Percentiles rank a stretch among this genome's conserved stretches.
Evolutionary conservation across 345 rosid genomes (phyloP).

Genomic region (Psidium friedrichsthalianum): DNA sequence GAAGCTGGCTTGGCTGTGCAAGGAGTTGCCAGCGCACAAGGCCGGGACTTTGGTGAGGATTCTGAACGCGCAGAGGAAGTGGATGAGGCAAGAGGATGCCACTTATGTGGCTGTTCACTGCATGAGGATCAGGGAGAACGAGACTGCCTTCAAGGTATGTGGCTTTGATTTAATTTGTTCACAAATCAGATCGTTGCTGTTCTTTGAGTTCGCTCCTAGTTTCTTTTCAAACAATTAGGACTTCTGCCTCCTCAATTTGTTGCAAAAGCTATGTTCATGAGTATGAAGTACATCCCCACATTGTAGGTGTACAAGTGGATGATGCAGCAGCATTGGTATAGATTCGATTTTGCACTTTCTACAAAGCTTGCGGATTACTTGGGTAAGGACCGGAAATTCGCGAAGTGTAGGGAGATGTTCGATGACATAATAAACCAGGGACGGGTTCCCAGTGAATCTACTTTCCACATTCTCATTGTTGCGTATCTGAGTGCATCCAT

Average conservation of each 20-base stretch:
- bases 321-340: slow-evolving; percentile 77
- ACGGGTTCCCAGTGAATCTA: slow-evolving; percentile 80
- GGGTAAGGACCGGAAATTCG: slow-evolving; percentile 70
- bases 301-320: slow-evolving; percentile 90
- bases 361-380: slow-evolving; percentile 78
- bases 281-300: background rate
- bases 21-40: slow-evolving; percentile 68
- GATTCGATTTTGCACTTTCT: slow-evolving; percentile 74
- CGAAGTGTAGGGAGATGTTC: slow-evolving; percentile 70
- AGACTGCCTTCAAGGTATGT: slow-evolving; percentile 55
- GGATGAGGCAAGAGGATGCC: slow-evolving; percentile 81
- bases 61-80: slow-evolving; percentile 72
- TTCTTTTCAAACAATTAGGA: background rate
- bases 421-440: slow-evolving; percentile 82
- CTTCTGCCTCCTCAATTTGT: background rate
- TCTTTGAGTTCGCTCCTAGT: background rate
- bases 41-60: slow-evolving; percentile 56
- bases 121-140: slow-evolving; percentile 74
- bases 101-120: slow-evolving; percentile 65
- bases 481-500: slow-evolving; percentile 68
- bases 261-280: background rate
- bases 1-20: slow-evolving; percentile 87
- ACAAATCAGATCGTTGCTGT: background rate
- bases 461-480: slow-evolving; percentile 70
- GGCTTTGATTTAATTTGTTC: background rate